A percentile compares a stretch with the other conserved stretches of the same genome.
These are phyloP conservation scores for Plantago coronopus DNA, from an alignment of 305 asterid genomes.

Conservation along the genomic window DNA sequence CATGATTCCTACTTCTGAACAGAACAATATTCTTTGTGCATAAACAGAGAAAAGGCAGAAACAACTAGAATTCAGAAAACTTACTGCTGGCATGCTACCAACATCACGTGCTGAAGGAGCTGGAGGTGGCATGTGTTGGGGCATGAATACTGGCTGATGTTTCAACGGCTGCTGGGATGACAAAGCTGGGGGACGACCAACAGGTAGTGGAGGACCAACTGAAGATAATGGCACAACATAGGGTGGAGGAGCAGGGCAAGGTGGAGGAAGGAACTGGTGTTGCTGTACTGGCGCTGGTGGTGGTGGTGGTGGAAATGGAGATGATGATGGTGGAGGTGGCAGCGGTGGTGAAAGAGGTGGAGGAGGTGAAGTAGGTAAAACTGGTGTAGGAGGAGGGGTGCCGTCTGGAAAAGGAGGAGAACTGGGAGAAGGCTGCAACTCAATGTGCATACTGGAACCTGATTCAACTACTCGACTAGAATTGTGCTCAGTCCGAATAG, in stretches of 20 bases:
- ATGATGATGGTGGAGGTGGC: constrained; percentile 37
- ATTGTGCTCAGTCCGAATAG: constrained; percentile 30
- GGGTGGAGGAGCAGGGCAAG: constrained; percentile 34
- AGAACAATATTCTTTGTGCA: constrained; percentile 1
- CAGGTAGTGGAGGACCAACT: constrained; percentile 27
- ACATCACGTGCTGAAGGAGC: constrained; percentile 32
- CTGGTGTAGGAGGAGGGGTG: constrained; percentile 84
- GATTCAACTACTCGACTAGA: constrained; percentile 32
- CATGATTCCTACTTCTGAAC: constrained; percentile 14
- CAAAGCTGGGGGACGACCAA: constrained; percentile 16
- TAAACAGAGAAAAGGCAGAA: constrained; percentile 17
- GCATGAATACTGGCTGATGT: constrained; percentile 42
- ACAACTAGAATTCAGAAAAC: constrained; percentile 23
- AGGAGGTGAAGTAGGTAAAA: constrained; percentile 76
- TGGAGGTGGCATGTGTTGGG: constrained; percentile 44
- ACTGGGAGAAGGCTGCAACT: constrained; percentile 54
- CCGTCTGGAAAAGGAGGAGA: constrained; percentile 85
- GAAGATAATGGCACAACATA: constrained; percentile 37
- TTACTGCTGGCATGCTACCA: constrained; percentile 43
- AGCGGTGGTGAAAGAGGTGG: constrained; percentile 76
- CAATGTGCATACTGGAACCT: constrained; percentile 29
- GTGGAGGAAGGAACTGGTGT: constrained; percentile 40
- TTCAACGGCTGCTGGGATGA: constrained; percentile 46
- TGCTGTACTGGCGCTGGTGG: constrained; percentile 43
- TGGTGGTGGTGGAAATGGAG: constrained; percentile 41